Evolutionary conservation across 2,329 filamentous ascomycete genomes (phyloP), one percentile per base, ranked within the genome.

Genomic region (Cercospora janseana): DNA sequence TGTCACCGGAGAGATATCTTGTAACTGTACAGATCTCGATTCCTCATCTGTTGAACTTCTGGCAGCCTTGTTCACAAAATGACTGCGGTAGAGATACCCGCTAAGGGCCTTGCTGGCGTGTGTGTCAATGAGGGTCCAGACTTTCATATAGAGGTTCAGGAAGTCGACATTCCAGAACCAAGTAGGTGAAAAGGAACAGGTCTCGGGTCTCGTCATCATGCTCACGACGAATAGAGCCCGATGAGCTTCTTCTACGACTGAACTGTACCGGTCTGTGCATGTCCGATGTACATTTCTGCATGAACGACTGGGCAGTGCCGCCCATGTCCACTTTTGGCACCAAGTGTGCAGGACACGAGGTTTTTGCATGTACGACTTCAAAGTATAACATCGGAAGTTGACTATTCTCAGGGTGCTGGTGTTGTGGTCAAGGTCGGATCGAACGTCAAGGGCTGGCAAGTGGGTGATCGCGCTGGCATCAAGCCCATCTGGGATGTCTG

Each of bases 251-350:
- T 7, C 71, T 83, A 60, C 76, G 74, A 46, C 69, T 83, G 45
- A 82, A 81, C 50, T 72, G 72, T 20, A 83, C 79, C 1, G 80
- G 80, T 0, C 70, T 83, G 41, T 82, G 80, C 67, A 74, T 76
- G 52, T 75, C 72, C 26, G 80, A 83, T 57, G 65, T 83, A 13
- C 79, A 82, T 60, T 76, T 76, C 64, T 80, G 81, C 76, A 54
- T 76, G 40, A 74, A 75, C 47, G 79, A 82, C 60, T 73, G 77
- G 66, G 73, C 70, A 0, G 46, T 71, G 0, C 72, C 73, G 0
- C 66, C 67, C n/a, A 78, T 78, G 75, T 72, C 69, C 0, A 49
- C 55, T 20, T 67, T 68, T 47, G 61, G 61, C 45, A 63, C 59
- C 21, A 63, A 62, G 16, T 69, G 60, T 32, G 60, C 63, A 23